Base-by-base conservation (phyloP, 2,329 filamentous ascomycete species). In the Trichoderma sp. region DNA sequence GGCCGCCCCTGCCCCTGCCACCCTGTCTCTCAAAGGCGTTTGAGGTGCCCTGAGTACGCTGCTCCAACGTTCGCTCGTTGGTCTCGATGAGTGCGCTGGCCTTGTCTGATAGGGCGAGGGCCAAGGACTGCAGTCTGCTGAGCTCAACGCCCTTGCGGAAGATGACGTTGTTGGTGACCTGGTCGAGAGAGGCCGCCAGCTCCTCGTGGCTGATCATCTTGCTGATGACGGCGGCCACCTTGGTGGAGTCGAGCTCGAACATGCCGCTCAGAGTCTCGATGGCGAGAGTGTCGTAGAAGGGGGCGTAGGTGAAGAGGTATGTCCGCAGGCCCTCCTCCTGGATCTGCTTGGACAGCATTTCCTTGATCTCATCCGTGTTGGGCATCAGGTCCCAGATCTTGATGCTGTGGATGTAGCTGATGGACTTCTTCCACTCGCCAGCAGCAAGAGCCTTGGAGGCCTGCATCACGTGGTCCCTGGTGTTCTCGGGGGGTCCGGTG, bases 151-250 rank as follows among this genome's bases (percentile, higher is more conserved):
- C 96, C 88, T 99, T 98, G 79, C 95, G 90, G 91, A 99, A 99
- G 81, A 98, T 95, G 79, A 99, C 92, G 59, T 92, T 96, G 71
- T 91, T 89, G 74, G 96, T 97, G 80, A 99, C 94, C 81, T 99
- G 95, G 82, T 99, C 96, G 30, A 99, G 88, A 44, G 95, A 96
- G 50, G 95, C 95, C 10, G 91, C 92, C 57, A 99, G 89, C 80
- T 99, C 95, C 80, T 99, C 95, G 82, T 99, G 95, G 74, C 93
- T 96, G 78, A 99, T 98, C 95, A 99, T 99, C 84, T 96, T 96
- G 85, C 92, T 96, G 74, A 99, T 88, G 64, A 99, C 89, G 43
- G 95, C 93, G n/a, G 91, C 84, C 59, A 97, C 93, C 85, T 98
- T 98, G 81, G 90, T 87, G 72, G 90, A 83, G 65, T 93, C 86